Percentiles rank a stretch among this genome's conserved stretches.
Evolutionary conservation across 2,329 filamentous ascomycete species (phyloP).

Genomic region (Sporothrix inflata): DNA sequence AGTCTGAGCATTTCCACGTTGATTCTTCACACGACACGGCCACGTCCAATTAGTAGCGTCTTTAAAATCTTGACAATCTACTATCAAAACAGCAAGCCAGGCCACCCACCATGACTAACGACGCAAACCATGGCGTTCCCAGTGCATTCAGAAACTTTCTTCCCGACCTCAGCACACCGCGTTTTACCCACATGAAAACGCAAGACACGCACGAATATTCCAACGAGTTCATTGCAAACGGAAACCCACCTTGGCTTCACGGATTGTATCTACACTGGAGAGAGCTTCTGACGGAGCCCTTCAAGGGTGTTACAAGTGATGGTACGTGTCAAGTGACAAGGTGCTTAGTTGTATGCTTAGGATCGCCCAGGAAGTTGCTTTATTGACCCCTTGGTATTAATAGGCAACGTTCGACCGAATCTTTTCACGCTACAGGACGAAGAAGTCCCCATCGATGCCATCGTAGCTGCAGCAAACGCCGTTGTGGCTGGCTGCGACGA

Average conservation of each 20-base stretch:
- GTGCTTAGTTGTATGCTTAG: no score
- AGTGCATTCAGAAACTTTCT: conserved; percentile 55
- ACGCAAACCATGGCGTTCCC: background rate
- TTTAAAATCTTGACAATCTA: no score
- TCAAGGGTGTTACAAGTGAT: conserved; percentile 70
- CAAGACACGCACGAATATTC: conserved; percentile 68
- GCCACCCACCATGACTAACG: no score
- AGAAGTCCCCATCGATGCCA: conserved; percentile 59
- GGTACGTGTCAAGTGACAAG: no score
- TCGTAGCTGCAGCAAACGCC: conserved; percentile 55
- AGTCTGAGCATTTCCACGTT: background rate
- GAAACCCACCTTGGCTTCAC: conserved; percentile 68
- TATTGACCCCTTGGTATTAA: no score
- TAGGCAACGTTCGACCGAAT: conserved; percentile 38
- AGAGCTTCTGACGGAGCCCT: conserved; percentile 65
- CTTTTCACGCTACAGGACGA: conserved; percentile 59
- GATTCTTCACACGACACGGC: background rate
- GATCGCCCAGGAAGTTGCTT: no score
- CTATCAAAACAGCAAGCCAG: no score
- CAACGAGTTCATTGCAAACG: conserved; percentile 59
- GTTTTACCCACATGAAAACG: conserved; percentile 65
- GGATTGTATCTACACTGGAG: conserved; percentile 63
- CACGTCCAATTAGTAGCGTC: no score
- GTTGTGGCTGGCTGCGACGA: conserved; percentile 44
- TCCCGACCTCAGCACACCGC: conserved; percentile 62